These are phyloP conservation scores for Aspergillus ruber DNA, from an alignment of 2,329 filamentous ascomycete genomes.

Conservation along the genomic window DNA sequence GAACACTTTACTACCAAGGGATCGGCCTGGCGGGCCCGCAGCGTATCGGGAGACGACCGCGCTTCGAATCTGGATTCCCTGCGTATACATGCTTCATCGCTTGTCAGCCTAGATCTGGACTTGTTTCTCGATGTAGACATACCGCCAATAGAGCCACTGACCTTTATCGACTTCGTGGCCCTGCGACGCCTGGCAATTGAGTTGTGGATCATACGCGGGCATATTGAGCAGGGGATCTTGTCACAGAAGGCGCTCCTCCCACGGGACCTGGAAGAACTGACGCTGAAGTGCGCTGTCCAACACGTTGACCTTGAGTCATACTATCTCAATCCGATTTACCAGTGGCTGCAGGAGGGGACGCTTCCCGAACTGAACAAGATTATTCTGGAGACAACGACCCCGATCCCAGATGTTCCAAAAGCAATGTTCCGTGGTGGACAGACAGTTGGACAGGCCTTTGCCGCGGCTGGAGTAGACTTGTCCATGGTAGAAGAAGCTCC, in stretches of 20 bases:
- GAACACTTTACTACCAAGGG: not conserved
- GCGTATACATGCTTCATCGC: not conserved
- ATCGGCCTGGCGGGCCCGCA: not conserved
- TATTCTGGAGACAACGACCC: not conserved
- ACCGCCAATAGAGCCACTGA: not conserved
- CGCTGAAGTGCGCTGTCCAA: not conserved
- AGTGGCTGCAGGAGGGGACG: not conserved
- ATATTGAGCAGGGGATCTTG: not conserved
- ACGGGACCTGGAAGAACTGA: not conserved
- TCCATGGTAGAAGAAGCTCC: not conserved
- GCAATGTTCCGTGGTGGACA: not conserved
- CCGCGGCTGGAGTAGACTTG: not conserved
- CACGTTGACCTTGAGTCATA: not conserved
- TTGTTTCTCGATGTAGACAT: not conserved
- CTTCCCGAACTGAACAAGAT: not conserved
- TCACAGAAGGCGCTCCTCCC: not conserved
- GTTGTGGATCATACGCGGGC: not conserved
- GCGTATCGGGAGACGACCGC: not conserved
- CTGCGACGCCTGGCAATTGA: not conserved
- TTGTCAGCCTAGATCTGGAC: not conserved
- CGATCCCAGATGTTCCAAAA: not conserved
- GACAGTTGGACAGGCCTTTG: not conserved
- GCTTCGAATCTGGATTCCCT: not conserved
- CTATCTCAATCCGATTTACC: not conserved
- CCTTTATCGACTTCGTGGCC: not conserved